Evolutionary conservation across 306 rosid species (phyloP), one percentile per base, ranked within the genome.

Genomic region (Vicia villosa): DNA sequence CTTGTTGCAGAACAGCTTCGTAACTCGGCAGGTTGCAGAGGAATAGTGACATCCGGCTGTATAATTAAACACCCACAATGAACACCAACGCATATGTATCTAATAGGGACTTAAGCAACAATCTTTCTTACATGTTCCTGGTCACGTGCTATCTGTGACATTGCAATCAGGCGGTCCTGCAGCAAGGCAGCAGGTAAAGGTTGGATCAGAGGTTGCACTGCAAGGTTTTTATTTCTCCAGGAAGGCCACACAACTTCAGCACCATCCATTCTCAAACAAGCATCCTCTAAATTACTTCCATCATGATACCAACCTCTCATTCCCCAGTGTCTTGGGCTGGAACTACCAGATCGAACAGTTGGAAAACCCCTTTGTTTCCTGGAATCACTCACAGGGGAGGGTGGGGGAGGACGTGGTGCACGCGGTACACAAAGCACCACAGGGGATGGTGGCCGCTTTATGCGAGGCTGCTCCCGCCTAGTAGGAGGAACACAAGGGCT

Each of bases 321-420:
- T 59, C 98, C 98, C 98, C 96, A 92, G 65, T 92, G 92, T 81
- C 98, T 88, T 40, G 98, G 98, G 85, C 98, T 92, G 49, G 98
- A 92, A 80, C 98, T 92, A 77, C 98, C 98, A 73, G 98, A 92
- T 76, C 98, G 80, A 83, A 92, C 98, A 8, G 95, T 84, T 54
- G 96, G 91, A 83, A 92, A 87, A 45, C 98, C 96, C 83, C 95
- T 86, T 74, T 89, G 91, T 66, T 92, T 92, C 76, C 92, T 81
- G 22, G 92, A 86, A 68, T 87, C 96, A 80, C 92, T 81, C 75
- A 80, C 92, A 59, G 98, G 87, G 49, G 98, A 92, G 20, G 98
- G 98, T 9, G 90, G 95, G 49, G 97, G 97, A 28, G 91, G 98
- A 47, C 88, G 85, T 69, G 98, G 89, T 14, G 96, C 95, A 32